A percentile compares a stretch with the other conserved stretches of the same genome.
Conservation (phyloP, 1,284 basidiomycete species). For the Cutaneotrichosporon daszewskae region DNA sequence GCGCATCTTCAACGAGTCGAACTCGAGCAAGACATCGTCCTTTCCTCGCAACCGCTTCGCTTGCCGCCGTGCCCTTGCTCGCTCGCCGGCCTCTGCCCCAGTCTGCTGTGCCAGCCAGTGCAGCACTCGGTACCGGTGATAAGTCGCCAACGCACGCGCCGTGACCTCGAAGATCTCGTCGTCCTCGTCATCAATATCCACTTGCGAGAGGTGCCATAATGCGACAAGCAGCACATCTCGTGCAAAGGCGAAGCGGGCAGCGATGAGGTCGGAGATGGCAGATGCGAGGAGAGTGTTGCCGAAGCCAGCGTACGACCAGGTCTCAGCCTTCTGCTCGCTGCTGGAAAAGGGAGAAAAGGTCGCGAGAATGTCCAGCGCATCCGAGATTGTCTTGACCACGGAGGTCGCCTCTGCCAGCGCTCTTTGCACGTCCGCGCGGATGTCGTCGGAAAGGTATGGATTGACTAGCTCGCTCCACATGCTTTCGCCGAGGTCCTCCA, state of each 20-base stretch:
- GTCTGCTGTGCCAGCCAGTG: constrained; percentile 40
- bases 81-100: constrained; percentile 22
- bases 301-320: constrained; percentile 30
- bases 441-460: constrained; percentile 25
- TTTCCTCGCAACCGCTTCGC: constrained; percentile 19
- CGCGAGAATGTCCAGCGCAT: constrained; percentile 26
- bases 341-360: background rate
- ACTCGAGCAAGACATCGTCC: constrained; percentile 41
- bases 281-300: constrained; percentile 40
- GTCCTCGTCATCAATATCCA: constrained; percentile 23
- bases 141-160: constrained; percentile 30
- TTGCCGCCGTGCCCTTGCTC: constrained; percentile 11
- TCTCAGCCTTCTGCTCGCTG: constrained; percentile 1
- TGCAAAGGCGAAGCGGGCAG: constrained; percentile 37
- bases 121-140: constrained; percentile 40
- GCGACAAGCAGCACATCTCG: constrained; percentile 39
- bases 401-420: constrained; percentile 22
- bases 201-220: constrained; percentile 35
- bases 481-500: constrained; percentile 17
- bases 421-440: constrained; percentile 13
- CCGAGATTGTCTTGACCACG: constrained; percentile 16
- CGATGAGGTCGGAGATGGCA: constrained; percentile 25
- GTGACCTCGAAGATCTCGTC: constrained; percentile 35
- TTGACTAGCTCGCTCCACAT: constrained; percentile 32
- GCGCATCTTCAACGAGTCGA: constrained; percentile 47